phyloP scores from a whole-genome alignment of 2,329 filamentous ascomycete species.

The Scedosporium boydii region DNA sequence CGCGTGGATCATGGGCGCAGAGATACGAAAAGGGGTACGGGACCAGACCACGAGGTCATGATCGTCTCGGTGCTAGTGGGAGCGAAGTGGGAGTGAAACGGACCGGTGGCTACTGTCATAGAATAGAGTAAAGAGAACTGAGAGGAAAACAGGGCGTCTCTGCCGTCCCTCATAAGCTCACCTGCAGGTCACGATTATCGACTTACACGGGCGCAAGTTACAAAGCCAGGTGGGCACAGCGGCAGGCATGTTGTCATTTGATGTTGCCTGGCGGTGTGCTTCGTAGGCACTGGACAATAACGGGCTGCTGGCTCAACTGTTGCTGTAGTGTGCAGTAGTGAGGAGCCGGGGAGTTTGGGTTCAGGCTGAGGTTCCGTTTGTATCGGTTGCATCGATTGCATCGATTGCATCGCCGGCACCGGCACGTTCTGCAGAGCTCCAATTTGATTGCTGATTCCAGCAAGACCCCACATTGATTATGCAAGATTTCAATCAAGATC shows the following conservation, averaged over 20 bases:
- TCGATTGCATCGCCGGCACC: not conserved
- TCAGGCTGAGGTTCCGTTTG: no score
- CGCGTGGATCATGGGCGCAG: not conserved
- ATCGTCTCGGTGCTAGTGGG: not conserved
- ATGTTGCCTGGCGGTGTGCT: no score
- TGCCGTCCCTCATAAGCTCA: not conserved
- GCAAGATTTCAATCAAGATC: not conserved
- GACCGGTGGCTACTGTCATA: no score
- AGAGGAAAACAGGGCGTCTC: not conserved
- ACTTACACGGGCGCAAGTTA: not conserved
- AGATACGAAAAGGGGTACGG: not conserved
- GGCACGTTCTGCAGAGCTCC: not conserved
- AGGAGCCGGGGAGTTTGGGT: not conserved
- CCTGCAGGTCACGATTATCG: not conserved
- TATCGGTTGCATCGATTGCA: not conserved
- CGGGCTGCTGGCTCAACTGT: not conserved
- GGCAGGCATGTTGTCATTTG: no score
- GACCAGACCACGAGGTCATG: not conserved
- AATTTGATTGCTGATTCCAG: not conserved
- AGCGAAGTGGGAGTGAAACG: no score
- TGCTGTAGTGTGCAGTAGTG: not conserved
- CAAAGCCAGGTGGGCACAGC: no score
- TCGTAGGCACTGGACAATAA: no score
- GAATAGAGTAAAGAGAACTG: not conserved
- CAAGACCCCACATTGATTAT: not conserved